Conservation (phyloP, 306 rosid species). For the Gleditsia sinensis region DNA sequence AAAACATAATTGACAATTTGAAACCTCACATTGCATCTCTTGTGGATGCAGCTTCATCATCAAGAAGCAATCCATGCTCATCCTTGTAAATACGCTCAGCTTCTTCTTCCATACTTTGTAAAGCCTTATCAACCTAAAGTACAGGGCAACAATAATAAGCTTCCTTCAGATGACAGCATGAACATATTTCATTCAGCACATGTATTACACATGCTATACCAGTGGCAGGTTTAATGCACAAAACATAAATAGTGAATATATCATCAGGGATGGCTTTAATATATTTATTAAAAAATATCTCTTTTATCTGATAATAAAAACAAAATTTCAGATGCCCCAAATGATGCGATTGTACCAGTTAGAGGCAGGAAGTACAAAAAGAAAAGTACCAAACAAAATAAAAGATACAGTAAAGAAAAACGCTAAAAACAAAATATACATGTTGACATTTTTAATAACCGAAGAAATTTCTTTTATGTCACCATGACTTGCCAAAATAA, state of each 20-base stretch:
- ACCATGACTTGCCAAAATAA: neutral
- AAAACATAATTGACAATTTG: constrained; percentile 4
- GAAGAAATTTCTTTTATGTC: neutral
- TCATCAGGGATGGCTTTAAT: neutral
- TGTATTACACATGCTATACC: neutral
- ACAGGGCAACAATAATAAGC: constrained; percentile 9
- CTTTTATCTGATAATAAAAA: neutral
- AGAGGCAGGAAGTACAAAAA: neutral
- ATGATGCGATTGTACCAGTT: neutral
- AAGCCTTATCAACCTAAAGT: constrained; percentile 85
- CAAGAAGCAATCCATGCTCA: constrained; percentile 80
- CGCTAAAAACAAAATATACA: neutral
- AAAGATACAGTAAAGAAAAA: neutral
- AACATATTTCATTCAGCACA: neutral
- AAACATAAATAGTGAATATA: neutral
- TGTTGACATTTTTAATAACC: neutral
- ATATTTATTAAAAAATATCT: neutral
- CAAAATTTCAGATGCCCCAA: neutral
- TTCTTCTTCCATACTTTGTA: constrained; percentile 89
- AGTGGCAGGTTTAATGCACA: neutral
- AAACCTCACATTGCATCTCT: constrained; percentile 93
- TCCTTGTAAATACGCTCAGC: constrained; percentile 93
- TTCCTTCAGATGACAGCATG: neutral
- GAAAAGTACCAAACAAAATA: neutral
- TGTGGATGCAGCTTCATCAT: constrained; percentile 94